A percentile compares a stretch with the other conserved stretches of the same genome.
Evolutionary conservation across 352 stramenopile species (phyloP).

Genomic region (Phytopythium ostracodes): DNA sequence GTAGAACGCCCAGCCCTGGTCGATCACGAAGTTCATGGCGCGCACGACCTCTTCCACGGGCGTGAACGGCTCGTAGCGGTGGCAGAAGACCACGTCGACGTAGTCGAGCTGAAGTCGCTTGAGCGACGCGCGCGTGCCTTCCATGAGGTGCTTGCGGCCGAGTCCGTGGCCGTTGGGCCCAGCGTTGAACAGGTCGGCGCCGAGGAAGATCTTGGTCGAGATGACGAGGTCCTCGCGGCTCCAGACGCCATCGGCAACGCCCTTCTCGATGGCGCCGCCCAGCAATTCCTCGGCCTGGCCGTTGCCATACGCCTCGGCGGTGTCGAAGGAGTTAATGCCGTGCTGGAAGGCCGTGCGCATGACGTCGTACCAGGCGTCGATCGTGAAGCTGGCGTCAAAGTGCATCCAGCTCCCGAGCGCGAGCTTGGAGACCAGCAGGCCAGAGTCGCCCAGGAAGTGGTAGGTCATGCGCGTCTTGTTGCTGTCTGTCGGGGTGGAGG

Average conservation of each 20-base stretch:
- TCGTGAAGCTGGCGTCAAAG: constrained; percentile 13
- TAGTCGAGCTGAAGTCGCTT: constrained; percentile 17
- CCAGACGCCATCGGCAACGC: constrained; percentile 21
- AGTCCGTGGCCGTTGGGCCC: constrained; percentile 19
- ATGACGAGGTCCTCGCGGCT: constrained; percentile 42
- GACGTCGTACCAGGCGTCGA: constrained; percentile 26
- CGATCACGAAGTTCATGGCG: constrained; percentile 67
- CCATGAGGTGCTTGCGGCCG: constrained; percentile 4
- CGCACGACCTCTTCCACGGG: constrained; percentile 20
- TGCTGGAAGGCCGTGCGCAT: constrained; percentile 26
- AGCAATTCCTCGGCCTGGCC: constrained; percentile 31
- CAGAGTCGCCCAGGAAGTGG: constrained; percentile 11
- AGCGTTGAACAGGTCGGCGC: constrained; percentile 14
- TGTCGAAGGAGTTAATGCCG: constrained; percentile 50
- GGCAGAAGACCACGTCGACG: constrained; percentile 49
- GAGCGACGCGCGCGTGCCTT: constrained; percentile 1
- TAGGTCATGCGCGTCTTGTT: not conserved
- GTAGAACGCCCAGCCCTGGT: constrained; percentile 20
- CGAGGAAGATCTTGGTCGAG: constrained; percentile 44
- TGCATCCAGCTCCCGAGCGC: constrained; percentile 30
- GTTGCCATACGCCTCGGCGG: constrained; percentile 29
- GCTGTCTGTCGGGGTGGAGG: constrained; percentile 25
- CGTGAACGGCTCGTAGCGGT: constrained; percentile 33
- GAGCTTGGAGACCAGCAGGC: constrained; percentile 32
- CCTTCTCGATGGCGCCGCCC: constrained; percentile 34